Evolutionary conservation across 345 rosid genomes (phyloP).

Genomic region (Syzygium grande): DNA sequence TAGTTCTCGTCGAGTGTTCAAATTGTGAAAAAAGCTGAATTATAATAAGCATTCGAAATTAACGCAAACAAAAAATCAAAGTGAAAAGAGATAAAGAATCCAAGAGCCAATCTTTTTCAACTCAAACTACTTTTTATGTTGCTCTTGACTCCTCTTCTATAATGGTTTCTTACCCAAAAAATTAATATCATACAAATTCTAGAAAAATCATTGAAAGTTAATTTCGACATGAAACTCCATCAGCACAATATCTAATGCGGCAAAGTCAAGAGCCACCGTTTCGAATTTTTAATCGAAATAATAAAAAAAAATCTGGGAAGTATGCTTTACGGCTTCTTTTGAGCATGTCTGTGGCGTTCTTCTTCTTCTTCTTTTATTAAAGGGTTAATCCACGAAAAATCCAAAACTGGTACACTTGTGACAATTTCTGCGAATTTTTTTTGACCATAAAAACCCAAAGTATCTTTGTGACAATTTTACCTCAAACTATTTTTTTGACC

Average conservation of each 20-base stretch:
- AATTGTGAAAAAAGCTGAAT: neutral
- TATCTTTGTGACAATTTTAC: too few species aligned
- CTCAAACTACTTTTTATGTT: neutral
- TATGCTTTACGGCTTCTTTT: neutral
- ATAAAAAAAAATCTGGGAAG: neutral
- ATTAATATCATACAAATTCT: neutral
- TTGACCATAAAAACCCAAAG: too few species aligned
- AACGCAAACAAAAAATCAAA: neutral
- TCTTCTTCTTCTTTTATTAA: too few species aligned
- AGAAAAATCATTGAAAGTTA: neutral
- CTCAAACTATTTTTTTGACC: too few species aligned
- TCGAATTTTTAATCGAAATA: neutral
- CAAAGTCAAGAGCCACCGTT: neutral
- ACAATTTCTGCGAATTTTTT: too few species aligned
- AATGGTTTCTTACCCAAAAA: neutral
- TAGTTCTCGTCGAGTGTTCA: neutral
- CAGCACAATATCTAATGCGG: neutral
- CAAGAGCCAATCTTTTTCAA: neutral
- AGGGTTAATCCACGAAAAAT: too few species aligned
- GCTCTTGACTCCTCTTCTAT: neutral
- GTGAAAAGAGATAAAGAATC: neutral
- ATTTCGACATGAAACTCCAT: neutral
- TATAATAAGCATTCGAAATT: neutral
- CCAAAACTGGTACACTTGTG: too few species aligned
- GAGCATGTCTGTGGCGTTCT: neutral